Base-by-base conservation (phyloP, 306 rosid genomes). In the Prunus davidiana region DNA sequence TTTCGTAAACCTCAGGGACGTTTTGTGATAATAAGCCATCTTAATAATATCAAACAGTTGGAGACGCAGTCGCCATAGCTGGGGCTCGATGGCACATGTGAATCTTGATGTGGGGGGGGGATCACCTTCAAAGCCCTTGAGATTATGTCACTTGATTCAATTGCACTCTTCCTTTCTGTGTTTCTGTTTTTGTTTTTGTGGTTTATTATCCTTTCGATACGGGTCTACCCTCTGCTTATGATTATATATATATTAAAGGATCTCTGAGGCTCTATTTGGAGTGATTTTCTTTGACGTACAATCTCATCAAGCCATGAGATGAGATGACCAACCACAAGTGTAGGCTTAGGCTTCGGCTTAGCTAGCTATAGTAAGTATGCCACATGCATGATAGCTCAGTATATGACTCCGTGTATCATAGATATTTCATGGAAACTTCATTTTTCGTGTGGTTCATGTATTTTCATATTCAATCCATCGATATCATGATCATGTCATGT, bases 31-130 rank as follows among this genome's bases (percentile, higher is more conserved):
- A n/a, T n/a, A n/a, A n/a, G n/a, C n/a, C n/a, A 64, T 77, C 83
- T 56, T 71, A 24, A 73, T 83, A 11, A 60, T 12, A 71, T 82
- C 51, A 76, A 69, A 83, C 77, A 81, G 85, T 73, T 83, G 83
- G 89, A 86, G 88, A 78, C 64, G 87, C 87, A 80, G 90, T 87
- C 80, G 85, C 90, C 87, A 83, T 76, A 71, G 89, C 85, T 83
- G 64, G 86, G 78, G 91, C 90, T 77, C 41, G 54, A 72, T 10
- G 5, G 81, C 93, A 86, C 90, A 87, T 89, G 93, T 60, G 82
- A 71, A 77, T 9, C 13, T 60, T 34, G 22, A 16, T 45, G 32
- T 30, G 55, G 57, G 47, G 55, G 55, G 25, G 57, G 47, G 69
- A 69, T 71, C 82, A 85, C 81, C 82, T 81, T 52, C 64, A 67